phyloP scores from a whole-genome alignment of 2,329 filamentous ascomycete genomes.

The Epichloe bromicola region DNA sequence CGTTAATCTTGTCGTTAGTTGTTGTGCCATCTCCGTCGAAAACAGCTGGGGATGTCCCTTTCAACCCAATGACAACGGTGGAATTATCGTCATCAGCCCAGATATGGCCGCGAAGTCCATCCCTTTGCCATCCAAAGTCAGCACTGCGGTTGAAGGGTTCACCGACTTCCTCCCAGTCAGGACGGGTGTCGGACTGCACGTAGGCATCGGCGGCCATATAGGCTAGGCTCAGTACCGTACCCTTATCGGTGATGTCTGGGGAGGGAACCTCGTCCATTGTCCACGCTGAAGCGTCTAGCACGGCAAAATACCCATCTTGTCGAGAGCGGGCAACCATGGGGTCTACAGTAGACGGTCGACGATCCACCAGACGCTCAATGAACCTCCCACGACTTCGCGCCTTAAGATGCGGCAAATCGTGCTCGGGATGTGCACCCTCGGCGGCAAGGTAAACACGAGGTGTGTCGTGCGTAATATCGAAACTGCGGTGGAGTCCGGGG shows the following conservation, averaged over 20 bases:
- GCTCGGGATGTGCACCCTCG: constrained; percentile 41
- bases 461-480: constrained; percentile 50
- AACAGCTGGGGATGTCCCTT: constrained; percentile 79
- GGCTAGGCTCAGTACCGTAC: constrained; percentile 72
- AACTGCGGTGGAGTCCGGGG: constrained; percentile 61
- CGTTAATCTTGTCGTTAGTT: constrained; percentile 93
- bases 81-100: constrained; percentile 77
- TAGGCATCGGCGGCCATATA: constrained; percentile 87
- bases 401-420: constrained; percentile 38
- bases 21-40: constrained; percentile 97
- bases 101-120: constrained; percentile 83
- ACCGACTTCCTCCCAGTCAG: constrained; percentile 75
- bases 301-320: constrained; percentile 51
- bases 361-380: constrained; percentile 73
- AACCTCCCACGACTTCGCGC: constrained; percentile 51
- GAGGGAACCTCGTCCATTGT: constrained; percentile 63
- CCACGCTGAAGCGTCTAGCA: constrained; percentile 66
- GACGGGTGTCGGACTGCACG: constrained; percentile 54
- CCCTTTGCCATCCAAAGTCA: constrained; percentile 84
- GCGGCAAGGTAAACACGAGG: constrained; percentile 45
- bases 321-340: constrained; percentile 63
- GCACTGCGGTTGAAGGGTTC: constrained; percentile 70
- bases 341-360: constrained; percentile 64
- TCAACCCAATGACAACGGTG: constrained; percentile 83
- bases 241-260: constrained; percentile 75